Base-by-base conservation (phyloP, 2,329 filamentous ascomycete genomes). In the Monilinia aucupariae region DNA sequence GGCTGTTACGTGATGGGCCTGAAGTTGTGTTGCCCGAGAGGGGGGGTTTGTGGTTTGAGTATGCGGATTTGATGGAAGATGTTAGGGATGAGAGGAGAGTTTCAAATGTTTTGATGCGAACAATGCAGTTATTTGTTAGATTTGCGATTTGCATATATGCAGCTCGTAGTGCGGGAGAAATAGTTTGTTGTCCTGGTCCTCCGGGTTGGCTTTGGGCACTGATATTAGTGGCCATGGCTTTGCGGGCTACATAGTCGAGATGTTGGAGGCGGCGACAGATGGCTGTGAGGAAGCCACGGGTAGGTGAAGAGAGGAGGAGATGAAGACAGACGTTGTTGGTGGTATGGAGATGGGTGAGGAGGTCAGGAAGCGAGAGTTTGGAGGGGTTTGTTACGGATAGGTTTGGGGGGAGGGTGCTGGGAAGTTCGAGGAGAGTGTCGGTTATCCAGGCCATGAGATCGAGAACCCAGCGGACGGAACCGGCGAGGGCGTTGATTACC, bases 381-480 rank as follows among this genome's bases (percentile, higher is more conserved):
- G 75, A 77, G 7, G 75, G 71, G 17, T 68, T 71, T n/a, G 85
- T 76, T 4, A 83, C 77, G 48, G 76, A 75, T 70, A 80, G 78
- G 66, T 61, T 65, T 78, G 77, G 3, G 71, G 70, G 69, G 1
- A 74, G 71, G 64, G 85, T 82, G 56, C 80, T 78, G 56, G 81
- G 77, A 13, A 87, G 78, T 48, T 79, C 75, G 65, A 86, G 84
- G 2, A 88, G 75, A 22, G 78, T 79, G 68, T 87, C 83, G n/a
- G 78, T 77, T 13, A 87, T 73, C 83, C 85, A 88, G 2, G 81
- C 79, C 52, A 88, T 75, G 17, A 96, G 78, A 65, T 93, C 88
- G 43, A 92, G 79, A 0, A 85, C 84, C 92, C 92, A 97, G 71
- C 84, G 87, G 4, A 89, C 85, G 61, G 91, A 88, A 27, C 90